Evolutionary conservation across 1,284 basidiomycete species (phyloP), one percentile per base, ranked within the genome.

Genomic region (Ustilago vetiveriae): DNA sequence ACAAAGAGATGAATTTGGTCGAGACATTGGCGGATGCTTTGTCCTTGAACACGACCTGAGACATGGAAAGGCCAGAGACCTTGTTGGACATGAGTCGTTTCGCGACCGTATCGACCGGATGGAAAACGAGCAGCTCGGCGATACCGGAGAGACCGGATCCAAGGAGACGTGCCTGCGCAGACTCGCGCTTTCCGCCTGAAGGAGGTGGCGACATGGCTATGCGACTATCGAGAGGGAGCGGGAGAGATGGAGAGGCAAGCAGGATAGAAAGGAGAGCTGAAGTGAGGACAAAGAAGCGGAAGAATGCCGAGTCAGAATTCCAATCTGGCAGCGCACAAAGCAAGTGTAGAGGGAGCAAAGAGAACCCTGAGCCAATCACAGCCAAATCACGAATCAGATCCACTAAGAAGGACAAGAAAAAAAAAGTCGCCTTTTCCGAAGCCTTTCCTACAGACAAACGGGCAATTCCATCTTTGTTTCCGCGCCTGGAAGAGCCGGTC

Each of bases 61-160:
- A 87, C 70, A 91, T 89, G 87, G 67, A 67, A 13, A 62, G 49
- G 16, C 68, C 53, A 1, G 57, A 36, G 16, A 63, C 51, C 59
- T 80, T 82, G 88, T 98, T 97, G 82, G 92, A 94, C 95, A 98
- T 98, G 64, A 98, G 84, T 37, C 95, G 89, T 84, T 98, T 98
- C 19, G 95, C 93, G 59, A 98, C 90, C 1, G 95, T 98, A 84
- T 98, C 94, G 57, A 83, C 82, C 13, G 82, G 82, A 66, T 83
- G 82, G 75, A 83, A 83, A 67, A 84, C 76, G 74, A 95, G 83
- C 56, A 98, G 87, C 85, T 98, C 95, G 72, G 94, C 94, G 78
- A 98, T 87, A 79, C 94, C 94, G 92, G 82, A 51, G 38, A 50
- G 63, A 29, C 75, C 95, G 32, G 93, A 94, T 37, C 95, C 95